Percentiles rank a stretch among this genome's conserved stretches.
Evolutionary conservation across 2,329 filamentous ascomycete genomes (phyloP).

Genomic region (Apiospora phragmitis): DNA sequence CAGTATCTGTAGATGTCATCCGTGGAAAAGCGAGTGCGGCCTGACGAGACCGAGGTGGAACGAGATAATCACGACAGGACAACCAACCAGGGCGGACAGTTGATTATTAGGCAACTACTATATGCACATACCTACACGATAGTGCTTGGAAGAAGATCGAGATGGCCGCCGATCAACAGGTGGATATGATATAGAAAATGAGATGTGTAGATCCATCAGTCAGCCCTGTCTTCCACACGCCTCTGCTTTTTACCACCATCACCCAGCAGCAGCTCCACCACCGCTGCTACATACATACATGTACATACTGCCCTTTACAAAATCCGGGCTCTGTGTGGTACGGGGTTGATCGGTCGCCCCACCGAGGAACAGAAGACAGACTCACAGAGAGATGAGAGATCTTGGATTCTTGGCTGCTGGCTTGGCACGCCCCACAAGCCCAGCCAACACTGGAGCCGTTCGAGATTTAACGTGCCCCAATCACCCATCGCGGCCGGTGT

Average conservation of each 20-base stretch:
- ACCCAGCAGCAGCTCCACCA: background rate
- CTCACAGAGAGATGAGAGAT: background rate
- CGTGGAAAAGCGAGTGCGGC: background rate
- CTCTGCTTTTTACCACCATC: background rate
- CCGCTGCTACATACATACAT: background rate
- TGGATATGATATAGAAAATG: background rate
- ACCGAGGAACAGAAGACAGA: too few species aligned
- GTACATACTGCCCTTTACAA: too few species aligned
- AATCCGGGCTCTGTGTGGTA: too few species aligned
- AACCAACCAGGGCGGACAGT: background rate
- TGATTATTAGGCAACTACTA: background rate
- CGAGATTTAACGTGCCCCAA: background rate
- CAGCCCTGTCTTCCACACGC: background rate
- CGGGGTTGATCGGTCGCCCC: too few species aligned
- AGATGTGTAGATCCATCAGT: background rate
- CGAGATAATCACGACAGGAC: background rate
- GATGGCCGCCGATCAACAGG: background rate
- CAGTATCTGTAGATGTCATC: background rate
- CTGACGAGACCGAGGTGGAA: background rate
- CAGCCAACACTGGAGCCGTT: background rate
- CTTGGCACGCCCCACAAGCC: too few species aligned
- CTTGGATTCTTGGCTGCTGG: too few species aligned
- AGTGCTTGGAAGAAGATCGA: background rate
- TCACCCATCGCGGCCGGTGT: background rate
- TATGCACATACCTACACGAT: background rate